Evolutionary conservation across 2,329 filamentous ascomycete species (phyloP), one percentile per base, ranked within the genome.

Genomic region (Camillea tinctor): DNA sequence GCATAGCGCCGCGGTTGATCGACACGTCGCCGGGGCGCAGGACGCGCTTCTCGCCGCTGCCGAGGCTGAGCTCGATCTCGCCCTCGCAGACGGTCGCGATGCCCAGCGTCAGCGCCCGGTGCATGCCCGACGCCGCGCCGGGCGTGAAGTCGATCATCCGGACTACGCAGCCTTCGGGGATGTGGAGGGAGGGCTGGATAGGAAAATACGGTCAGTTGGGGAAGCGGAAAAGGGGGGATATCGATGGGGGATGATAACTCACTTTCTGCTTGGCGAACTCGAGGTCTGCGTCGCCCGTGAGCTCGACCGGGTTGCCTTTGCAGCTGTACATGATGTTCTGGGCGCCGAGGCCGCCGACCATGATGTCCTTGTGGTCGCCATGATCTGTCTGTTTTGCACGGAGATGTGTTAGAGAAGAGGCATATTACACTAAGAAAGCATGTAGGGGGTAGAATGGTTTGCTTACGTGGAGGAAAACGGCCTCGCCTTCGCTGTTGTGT

Each of bases 301-400:
- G 52, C 3, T 72, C 65, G 2, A 69, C 65, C 3, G 69, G 68
- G 13, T 55, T 65, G 24, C 66, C 56, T 7, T 61, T 50, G 20
- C 70, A 72, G 5, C 68, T 69, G 60, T 70, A 70, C 15, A 72
- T 13, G 40, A 71, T 72, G 52, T 71, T 72, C 26, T 66, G 66
- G 8, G 72, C 22, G 4, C 68, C 71, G 15, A 64, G 60, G 19
- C 66, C 54, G 1, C 72, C 58, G 2, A 52, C 69, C 30, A 73
- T 64, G 21, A 65, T 54, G 3, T 58, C 56, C 24, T 73, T 62
- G 58, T 74, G 72, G 19, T 69, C 68, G 4, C 71, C 71, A 22
- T 15, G 20, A 50, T 73, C 71, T 1, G 68, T n/a, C n/a, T n/a
- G n/a, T n/a, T n/a, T n/a, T n/a, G n/a, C n/a, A n/a, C n/a, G n/a